These are phyloP conservation scores for Populus hybrid DNA, from an alignment of 441 rosid species.

Conservation along the genomic window DNA sequence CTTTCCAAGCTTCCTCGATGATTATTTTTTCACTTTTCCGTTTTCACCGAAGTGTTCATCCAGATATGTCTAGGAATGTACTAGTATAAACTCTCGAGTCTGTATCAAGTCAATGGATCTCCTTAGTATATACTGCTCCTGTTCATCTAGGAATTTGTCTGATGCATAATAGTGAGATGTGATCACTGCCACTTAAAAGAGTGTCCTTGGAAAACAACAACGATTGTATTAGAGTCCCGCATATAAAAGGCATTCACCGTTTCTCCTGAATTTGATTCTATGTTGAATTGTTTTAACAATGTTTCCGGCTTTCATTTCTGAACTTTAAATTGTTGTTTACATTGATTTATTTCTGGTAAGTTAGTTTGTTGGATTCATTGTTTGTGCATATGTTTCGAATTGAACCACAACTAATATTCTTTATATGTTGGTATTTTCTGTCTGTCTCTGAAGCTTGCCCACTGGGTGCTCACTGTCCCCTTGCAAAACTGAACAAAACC, in stretches of 20 bases:
- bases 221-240: background rate
- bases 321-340: background rate
- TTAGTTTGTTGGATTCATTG: background rate
- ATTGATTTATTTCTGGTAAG: background rate
- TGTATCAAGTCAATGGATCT: background rate
- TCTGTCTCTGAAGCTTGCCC: constrained; percentile 69
- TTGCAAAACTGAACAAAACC: constrained; percentile 52
- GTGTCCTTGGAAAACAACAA: background rate
- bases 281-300: background rate
- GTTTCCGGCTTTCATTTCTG: background rate
- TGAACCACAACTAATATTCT: background rate
- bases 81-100: background rate
- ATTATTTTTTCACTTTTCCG: background rate
- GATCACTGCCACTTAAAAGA: background rate
- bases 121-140: background rate
- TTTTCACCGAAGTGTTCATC: background rate
- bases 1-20: background rate
- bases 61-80: background rate
- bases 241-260: background rate
- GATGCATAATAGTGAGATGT: background rate
- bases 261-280: background rate
- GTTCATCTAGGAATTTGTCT: no score
- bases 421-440: background rate
- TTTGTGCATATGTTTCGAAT: background rate
- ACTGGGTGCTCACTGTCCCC: constrained; percentile 83